Evolutionary conservation across 169 alveolate genomes (phyloP), one percentile per base, ranked within the genome.

Genomic region (Ichthyophthirius multifiliis): DNA sequence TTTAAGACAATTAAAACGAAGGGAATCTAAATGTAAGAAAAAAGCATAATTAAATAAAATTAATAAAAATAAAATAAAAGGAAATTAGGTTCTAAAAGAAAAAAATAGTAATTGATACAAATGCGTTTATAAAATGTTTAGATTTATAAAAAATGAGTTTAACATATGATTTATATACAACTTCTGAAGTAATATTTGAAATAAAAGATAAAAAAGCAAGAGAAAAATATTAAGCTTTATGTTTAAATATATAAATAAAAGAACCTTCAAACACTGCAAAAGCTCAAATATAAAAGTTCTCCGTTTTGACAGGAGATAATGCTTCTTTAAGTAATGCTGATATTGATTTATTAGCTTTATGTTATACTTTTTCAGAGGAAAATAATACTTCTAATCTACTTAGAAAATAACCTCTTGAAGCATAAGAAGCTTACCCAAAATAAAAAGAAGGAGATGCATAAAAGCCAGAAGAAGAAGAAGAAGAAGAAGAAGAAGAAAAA

Each of bases 71-170:
- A n/a, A n/a, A n/a, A n/a, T n/a, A n/a, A n/a, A n/a, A n/a, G n/a
- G n/a, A 43, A 74, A 43, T 74, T 74, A 74, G 46, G 46, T 30
- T 74, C 43, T 32, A 74, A 44, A 46, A 74, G 20, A 16, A 74
- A 74, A 74, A 44, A n/a, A n/a, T 81, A 73, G 73, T 81, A 46
- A 32, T 81, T 44, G 86, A 81, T 73, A 71, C 86, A 43, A 81
- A 81, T 47, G 86, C 86, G 12, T 81, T 81, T 27, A 81, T 81
- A 30, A 81, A 48, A 43, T 76, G 76, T 48, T 30, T 81, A 34
- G 74, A 81, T 73, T 71, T 81, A 15, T 37, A 48, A 45, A 32
- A 48, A 27, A 74, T 81, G 15, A 35, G 74, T 55, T 47, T 32
- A 7, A 74, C 44, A n/a, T 73, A 81, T n/a, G 30, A 67, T 23